phyloP scores from a whole-genome alignment of 345 rosid genomes.

The Ailanthus altissimus region DNA sequence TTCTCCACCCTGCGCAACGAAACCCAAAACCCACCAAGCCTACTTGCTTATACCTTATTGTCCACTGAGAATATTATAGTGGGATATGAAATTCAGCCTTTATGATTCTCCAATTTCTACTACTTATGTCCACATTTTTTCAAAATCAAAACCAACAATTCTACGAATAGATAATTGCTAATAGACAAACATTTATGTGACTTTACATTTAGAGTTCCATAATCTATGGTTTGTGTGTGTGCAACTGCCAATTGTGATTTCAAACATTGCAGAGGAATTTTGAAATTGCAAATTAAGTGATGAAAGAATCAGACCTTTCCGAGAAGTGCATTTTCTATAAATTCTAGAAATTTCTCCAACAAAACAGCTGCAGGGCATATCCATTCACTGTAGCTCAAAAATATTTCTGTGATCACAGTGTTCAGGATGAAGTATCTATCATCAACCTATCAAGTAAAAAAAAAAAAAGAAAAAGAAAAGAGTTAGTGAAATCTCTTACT shows the following conservation, averaged over 20 bases:
- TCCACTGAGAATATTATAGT: not conserved
- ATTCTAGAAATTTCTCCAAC: conserved; percentile 57
- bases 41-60: not conserved
- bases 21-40: not conserved
- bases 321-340: conserved; percentile 61
- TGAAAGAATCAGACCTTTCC: conserved; percentile 59
- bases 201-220: too few relatives aligned
- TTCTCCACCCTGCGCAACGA: too few relatives aligned
- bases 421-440: conserved; percentile 67
- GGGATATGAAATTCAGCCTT: not conserved
- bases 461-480: conserved; percentile 20
- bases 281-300: not conserved
- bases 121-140: not conserved
- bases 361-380: conserved; percentile 48
- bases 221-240: too few relatives aligned
- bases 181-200: not conserved
- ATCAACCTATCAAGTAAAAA: conserved; percentile 56
- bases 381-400: conserved; percentile 62
- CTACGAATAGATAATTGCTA: too few relatives aligned
- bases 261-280: not conserved
- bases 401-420: conserved; percentile 57
- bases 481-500: not conserved
- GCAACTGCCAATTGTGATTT: not conserved
- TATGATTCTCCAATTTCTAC: not conserved
- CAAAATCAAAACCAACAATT: not conserved